phyloP scores from a whole-genome alignment of 2,329 filamentous ascomycete species.

The Aspergillus novoparasiticus region DNA sequence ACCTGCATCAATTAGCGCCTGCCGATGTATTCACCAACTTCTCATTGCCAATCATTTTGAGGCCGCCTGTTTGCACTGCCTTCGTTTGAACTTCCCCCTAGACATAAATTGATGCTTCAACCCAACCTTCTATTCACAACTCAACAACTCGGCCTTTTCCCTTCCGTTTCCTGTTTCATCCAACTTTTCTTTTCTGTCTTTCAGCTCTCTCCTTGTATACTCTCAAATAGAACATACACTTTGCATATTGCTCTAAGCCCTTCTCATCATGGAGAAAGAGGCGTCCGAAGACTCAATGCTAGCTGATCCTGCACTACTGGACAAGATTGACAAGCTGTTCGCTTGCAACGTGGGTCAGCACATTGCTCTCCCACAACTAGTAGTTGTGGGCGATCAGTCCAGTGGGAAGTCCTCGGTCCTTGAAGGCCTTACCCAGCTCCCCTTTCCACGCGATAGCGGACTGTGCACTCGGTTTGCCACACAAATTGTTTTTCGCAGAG shows the following conservation, averaged over 20 bases:
- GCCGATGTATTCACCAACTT: background rate
- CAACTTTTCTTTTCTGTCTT: background rate
- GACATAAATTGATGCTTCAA: background rate
- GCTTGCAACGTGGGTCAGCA: constrained; percentile 36
- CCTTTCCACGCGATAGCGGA: constrained; percentile 36
- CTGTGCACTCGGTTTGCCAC: constrained; percentile 51
- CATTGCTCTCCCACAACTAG: constrained; percentile 38
- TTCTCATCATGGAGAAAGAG: background rate
- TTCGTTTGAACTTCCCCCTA: background rate
- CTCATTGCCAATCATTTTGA: background rate
- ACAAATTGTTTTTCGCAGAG: constrained; percentile 48
- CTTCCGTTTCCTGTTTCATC: background rate
- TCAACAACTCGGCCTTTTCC: background rate
- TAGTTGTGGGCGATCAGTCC: constrained; percentile 46
- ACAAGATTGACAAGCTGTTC: constrained; percentile 41
- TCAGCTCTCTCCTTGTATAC: background rate
- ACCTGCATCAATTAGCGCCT: background rate
- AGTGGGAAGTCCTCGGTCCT: constrained; percentile 40
- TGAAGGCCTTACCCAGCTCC: constrained; percentile 34
- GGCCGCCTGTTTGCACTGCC: background rate
- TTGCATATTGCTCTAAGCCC: background rate
- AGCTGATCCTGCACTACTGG: constrained; percentile 26
- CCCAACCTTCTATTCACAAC: no score
- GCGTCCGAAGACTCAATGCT: background rate
- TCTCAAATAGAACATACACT: background rate